A percentile compares a stretch with the other conserved stretches of the same genome.
phyloP scores from a whole-genome alignment of 441 rosid genomes.

The Pelargonium fulgidum region DNA sequence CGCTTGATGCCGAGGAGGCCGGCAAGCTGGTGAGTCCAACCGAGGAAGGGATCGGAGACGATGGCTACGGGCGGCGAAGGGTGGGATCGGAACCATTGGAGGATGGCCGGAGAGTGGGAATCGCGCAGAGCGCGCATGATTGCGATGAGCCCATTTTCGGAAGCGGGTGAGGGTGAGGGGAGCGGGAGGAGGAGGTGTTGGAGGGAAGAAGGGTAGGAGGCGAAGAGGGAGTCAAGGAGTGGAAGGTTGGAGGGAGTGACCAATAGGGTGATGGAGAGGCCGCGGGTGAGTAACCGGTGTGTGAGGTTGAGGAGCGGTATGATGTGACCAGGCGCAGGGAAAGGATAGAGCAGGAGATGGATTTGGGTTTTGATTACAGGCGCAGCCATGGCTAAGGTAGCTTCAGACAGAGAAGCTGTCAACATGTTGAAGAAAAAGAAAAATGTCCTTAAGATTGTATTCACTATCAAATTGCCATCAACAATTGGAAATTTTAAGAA shows the following conservation, averaged over 20 bases:
- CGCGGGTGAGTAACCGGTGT: conserved; percentile 31
- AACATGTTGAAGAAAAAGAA: too few species aligned
- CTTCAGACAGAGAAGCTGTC: too few species aligned
- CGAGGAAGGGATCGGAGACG: conserved; percentile 46
- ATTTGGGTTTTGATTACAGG: too few species aligned
- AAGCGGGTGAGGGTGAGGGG: conserved; percentile 24
- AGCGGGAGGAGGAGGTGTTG: conserved; percentile 38
- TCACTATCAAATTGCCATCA: too few species aligned
- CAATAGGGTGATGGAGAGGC: conserved; percentile 31
- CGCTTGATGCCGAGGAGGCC: conserved; percentile 28
- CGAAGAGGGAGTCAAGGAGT: conserved; percentile 31
- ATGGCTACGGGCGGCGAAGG: conserved; percentile 44
- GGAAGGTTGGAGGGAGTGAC: conserved; percentile 39
- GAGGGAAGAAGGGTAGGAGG: conserved; percentile 18
- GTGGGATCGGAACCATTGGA: conserved; percentile 39
- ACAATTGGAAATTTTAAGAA: too few species aligned
- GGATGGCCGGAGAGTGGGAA: conserved; percentile 33
- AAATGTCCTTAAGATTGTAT: too few species aligned
- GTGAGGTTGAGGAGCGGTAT: conserved; percentile 46
- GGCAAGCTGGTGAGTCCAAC: conserved; percentile 43
- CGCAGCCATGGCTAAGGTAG: too few species aligned
- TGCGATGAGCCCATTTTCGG: conserved; percentile 19
- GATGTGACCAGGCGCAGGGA: conserved; percentile 45
- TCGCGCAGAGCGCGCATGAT: conserved; percentile 32
- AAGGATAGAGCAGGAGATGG: conserved; percentile 44